A percentile compares a stretch with the other conserved stretches of the same genome.
Evolutionary conservation across 371 early-diverging fungal species (phyloP).

Genomic region (Thermomucor indicae-seudaticae): DNA sequence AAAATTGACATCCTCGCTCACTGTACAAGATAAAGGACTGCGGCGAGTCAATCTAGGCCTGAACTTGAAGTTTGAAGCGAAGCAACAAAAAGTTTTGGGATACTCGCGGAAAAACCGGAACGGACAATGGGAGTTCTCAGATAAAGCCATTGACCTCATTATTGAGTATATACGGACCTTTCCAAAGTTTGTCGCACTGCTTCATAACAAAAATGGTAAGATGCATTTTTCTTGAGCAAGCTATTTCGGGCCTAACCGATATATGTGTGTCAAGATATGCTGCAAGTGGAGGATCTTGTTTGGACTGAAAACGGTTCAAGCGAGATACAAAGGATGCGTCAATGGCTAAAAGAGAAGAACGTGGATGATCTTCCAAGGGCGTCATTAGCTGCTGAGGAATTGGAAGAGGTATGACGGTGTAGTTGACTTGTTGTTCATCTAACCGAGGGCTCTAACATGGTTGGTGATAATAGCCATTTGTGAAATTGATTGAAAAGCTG

Average conservation of each 20-base stretch:
- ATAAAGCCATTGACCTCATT: slow-evolving; percentile 72
- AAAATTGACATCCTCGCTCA: slow-evolving; percentile 78
- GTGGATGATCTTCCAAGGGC: slow-evolving; percentile 66
- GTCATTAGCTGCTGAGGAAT: slow-evolving; percentile 59
- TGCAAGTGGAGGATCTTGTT: slow-evolving; percentile 22
- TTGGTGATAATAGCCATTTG: slow-evolving; percentile 12
- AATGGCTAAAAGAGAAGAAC: slow-evolving; percentile 65
- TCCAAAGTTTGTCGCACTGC: slow-evolving; percentile 66
- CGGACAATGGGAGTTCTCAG: slow-evolving; percentile 83
- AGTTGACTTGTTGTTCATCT: no score
- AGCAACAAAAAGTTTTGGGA: slow-evolving; percentile 81
- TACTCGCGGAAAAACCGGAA: slow-evolving; percentile 71
- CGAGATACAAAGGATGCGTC: slow-evolving; percentile 41
- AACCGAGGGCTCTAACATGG: no score
- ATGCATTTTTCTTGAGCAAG: not conserved
- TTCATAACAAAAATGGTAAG: slow-evolving; percentile 47
- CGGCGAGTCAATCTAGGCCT: slow-evolving; percentile 78
- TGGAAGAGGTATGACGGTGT: slow-evolving; percentile 50
- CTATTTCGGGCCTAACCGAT: not conserved
- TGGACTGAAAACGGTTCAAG: slow-evolving; percentile 28
- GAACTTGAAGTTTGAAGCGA: slow-evolving; percentile 86
- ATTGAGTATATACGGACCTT: slow-evolving; percentile 64
- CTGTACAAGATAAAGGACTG: slow-evolving; percentile 53
- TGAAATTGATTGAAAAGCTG: slow-evolving; percentile 53
- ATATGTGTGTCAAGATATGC: slow-evolving; percentile 10